Percentiles rank a stretch among this genome's conserved stretches.
Conservation (phyloP, 495 filamentous ascomycete species). For the Talaromyces thailandensis region DNA sequence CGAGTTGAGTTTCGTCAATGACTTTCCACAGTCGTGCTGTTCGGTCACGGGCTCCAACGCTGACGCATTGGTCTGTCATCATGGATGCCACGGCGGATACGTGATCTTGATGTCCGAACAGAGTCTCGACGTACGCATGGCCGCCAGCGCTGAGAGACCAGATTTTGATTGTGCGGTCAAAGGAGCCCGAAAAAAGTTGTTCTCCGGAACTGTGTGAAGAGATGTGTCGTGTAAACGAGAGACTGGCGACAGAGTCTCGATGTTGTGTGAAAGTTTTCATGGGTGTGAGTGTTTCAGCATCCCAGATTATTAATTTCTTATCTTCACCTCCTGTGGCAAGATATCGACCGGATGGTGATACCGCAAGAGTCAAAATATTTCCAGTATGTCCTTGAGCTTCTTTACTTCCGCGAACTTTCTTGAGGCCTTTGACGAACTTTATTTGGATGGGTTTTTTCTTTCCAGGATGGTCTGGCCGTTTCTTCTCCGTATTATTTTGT, state of each 20-base stretch:
- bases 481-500: constrained; percentile 36
- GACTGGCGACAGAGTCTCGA: constrained; percentile 72
- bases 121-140: constrained; percentile 81
- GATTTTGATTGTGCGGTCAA: constrained; percentile 82
- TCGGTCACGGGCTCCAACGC: constrained; percentile 81
- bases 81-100: constrained; percentile 77
- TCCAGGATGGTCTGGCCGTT: constrained; percentile 52
- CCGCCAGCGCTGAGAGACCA: constrained; percentile 59
- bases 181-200: constrained; percentile 80
- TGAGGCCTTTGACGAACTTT: constrained; percentile 53
- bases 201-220: constrained; percentile 48
- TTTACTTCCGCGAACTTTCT: constrained; percentile 49
- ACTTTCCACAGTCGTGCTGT: constrained; percentile 97
- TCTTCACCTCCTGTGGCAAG: constrained; percentile 85
- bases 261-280: constrained; percentile 84
- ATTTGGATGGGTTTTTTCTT: constrained; percentile 64
- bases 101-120: constrained; percentile 92
- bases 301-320: constrained; percentile 76
- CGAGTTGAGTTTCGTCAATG: constrained; percentile 85
- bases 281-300: constrained; percentile 65
- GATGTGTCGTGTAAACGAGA: constrained; percentile 80
- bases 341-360: constrained; percentile 80
- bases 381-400: constrained; percentile 66
- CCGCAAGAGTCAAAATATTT: constrained; percentile 71
- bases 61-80: constrained; percentile 78